Conservation (phyloP, 441 rosid species). For the Adansonia rubrostipa region DNA sequence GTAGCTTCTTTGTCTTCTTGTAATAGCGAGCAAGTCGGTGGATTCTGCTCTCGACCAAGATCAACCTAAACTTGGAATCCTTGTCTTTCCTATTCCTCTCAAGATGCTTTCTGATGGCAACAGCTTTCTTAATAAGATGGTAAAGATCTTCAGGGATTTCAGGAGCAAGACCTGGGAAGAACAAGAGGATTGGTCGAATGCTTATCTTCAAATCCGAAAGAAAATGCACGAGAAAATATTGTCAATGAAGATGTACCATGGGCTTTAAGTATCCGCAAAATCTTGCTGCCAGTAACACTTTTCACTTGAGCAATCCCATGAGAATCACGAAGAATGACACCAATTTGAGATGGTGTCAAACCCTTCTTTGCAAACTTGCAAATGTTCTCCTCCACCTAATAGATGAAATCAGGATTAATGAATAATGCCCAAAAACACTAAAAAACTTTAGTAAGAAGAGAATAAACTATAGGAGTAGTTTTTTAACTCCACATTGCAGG, state of each 20-base stretch:
- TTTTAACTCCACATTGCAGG: too few relatives aligned
- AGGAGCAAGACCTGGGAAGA: constrained; percentile 64
- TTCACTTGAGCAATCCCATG: constrained; percentile 82
- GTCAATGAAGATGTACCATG: constrained; percentile 40
- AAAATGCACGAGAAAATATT: background rate
- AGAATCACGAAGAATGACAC: constrained; percentile 83
- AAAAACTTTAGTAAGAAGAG: background rate
- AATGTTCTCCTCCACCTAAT: constrained; percentile 72
- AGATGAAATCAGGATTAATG: background rate
- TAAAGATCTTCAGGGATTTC: constrained; percentile 85
- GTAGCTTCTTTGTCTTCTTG: constrained; percentile 89
- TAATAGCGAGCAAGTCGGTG: constrained; percentile 81
- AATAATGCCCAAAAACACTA: background rate
- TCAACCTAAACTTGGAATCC: constrained; percentile 81
- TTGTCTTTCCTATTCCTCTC: constrained; percentile 89
- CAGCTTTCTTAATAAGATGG: constrained; percentile 79
- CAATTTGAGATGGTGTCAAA: constrained; percentile 77
- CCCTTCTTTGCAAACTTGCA: constrained; percentile 88
- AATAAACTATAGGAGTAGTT: background rate
- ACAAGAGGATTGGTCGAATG: background rate
- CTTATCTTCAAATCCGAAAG: background rate
- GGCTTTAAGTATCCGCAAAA: constrained; percentile 70
- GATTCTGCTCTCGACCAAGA: constrained; percentile 81
- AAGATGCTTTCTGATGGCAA: constrained; percentile 78
- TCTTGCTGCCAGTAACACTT: constrained; percentile 76